Conservation (phyloP, 192 early-diverging fungal genomes). For the Linnemannia elongata region DNA sequence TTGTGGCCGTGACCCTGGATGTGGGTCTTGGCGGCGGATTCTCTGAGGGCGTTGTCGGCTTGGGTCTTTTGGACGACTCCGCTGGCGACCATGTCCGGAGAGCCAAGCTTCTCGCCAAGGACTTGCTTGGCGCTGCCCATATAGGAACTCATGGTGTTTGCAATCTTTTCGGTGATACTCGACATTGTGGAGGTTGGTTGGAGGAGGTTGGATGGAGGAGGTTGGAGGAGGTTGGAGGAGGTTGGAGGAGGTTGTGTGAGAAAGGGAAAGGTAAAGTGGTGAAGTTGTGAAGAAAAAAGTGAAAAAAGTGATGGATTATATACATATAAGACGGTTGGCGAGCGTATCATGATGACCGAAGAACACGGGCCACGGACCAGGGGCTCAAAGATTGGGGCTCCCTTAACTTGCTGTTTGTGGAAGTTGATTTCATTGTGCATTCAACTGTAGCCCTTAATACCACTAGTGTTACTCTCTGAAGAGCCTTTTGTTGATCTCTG, state of each 20-base stretch:
- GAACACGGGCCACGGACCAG: background rate
- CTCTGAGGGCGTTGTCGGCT: conserved; percentile 5
- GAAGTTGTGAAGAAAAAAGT: background rate
- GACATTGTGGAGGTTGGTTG: conserved; percentile 1
- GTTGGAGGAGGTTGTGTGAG: background rate
- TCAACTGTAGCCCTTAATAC: background rate
- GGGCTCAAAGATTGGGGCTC: too few relatives aligned
- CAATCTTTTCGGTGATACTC: background rate
- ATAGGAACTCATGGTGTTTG: conserved; percentile 16
- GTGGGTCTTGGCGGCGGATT: conserved; percentile 13
- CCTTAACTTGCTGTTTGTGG: too few relatives aligned
- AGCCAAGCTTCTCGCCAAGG: conserved; percentile 8
- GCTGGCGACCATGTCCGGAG: conserved; percentile 1
- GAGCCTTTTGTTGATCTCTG: background rate
- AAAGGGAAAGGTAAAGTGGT: background rate
- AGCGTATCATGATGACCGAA: background rate
- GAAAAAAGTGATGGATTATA: too few relatives aligned
- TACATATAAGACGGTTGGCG: background rate
- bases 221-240: background rate
- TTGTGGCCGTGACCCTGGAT: conserved; percentile 17
- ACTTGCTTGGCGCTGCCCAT: conserved; percentile 15
- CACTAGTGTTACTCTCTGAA: background rate
- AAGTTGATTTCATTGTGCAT: too few relatives aligned
- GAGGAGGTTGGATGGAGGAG: background rate
- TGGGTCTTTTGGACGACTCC: conserved; percentile 18